A percentile compares a stretch with the other conserved stretches of the same genome.
phyloP scores from a whole-genome alignment of 129 eudicot genomes.

The Apium graveolens region DNA sequence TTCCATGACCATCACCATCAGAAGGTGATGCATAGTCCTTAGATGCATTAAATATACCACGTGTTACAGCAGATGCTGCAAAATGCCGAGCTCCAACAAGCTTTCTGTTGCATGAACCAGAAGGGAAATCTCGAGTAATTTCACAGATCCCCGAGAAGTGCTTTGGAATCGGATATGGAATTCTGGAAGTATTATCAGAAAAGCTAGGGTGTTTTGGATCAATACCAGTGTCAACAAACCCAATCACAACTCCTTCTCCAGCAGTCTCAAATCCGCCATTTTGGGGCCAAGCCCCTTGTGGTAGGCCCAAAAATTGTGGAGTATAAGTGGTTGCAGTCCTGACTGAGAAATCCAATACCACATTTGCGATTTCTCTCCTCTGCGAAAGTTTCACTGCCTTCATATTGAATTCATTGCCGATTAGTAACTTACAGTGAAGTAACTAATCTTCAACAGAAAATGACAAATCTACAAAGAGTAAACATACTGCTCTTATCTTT shows the following conservation, averaged over 20 bases:
- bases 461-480: background rate
- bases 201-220: conserved; percentile 90
- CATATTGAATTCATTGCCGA: conserved; percentile 18
- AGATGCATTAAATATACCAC: conserved; percentile 86
- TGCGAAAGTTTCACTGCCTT: conserved; percentile 69
- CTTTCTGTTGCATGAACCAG: conserved; percentile 95
- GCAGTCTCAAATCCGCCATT: conserved; percentile 81
- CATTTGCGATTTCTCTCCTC: conserved; percentile 78
- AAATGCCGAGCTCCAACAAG: conserved; percentile 97
- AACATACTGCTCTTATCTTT: background rate
- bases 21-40: conserved; percentile 94
- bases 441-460: background rate
- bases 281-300: conserved; percentile 92
- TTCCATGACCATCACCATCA: conserved; percentile 98
- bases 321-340: conserved; percentile 91
- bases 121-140: conserved; percentile 86
- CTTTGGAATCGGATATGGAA: conserved; percentile 64
- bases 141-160: conserved; percentile 88
- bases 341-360: conserved; percentile 71
- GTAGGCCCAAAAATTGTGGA: conserved; percentile 87
- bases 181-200: conserved; percentile 51
- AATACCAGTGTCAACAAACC: conserved; percentile 90
- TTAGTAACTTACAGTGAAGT: background rate
- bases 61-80: conserved; percentile 97
- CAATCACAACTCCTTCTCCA: conserved; percentile 94